phyloP scores from a whole-genome alignment of 768 basidiomycete genomes.

The Suillus variegatus region DNA sequence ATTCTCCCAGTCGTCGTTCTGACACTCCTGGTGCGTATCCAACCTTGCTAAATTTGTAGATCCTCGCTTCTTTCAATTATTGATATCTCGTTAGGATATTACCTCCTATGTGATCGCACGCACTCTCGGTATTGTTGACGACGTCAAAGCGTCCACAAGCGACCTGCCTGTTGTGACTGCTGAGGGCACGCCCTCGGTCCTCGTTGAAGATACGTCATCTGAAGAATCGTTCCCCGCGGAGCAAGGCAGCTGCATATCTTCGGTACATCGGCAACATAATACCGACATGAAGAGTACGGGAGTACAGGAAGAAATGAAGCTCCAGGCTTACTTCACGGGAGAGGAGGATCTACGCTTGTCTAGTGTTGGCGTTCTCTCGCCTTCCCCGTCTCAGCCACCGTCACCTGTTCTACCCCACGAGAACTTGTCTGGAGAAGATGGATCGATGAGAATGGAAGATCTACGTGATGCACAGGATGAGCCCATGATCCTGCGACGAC shows the following conservation, averaged over 20 bases:
- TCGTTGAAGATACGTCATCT: slow-evolving; percentile 13
- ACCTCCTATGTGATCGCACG: slow-evolving; percentile 81
- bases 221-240: slow-evolving; percentile 21
- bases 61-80: slow-evolving; percentile 3
- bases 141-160: slow-evolving; percentile 71
- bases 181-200: slow-evolving; percentile 13
- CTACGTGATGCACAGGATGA: slow-evolving; percentile 13
- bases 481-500: slow-evolving; percentile 23
- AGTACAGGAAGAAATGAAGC: slow-evolving; percentile 18
- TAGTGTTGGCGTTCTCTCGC: slow-evolving; percentile 75
- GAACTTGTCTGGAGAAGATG: slow-evolving; percentile 20
- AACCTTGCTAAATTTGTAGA: slow-evolving; percentile 12
- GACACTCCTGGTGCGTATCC: slow-evolving; percentile 60
- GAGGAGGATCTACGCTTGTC: slow-evolving; percentile 55
- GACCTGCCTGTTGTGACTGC: slow-evolving; percentile 39
- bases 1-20: slow-evolving; percentile 55
- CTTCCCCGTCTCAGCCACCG: slow-evolving; percentile 63
- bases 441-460: slow-evolving; percentile 16
- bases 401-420: slow-evolving; percentile 58
- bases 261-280: slow-evolving; percentile 7
- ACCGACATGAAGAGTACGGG: neutral
- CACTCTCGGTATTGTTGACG: slow-evolving; percentile 76
- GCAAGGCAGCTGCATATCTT: neutral
- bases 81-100: slow-evolving; percentile 56
- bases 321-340: slow-evolving; percentile 53